Evolutionary conservation across 257 asterid genomes (phyloP).

Genomic region (Fraxinus excelsior): DNA sequence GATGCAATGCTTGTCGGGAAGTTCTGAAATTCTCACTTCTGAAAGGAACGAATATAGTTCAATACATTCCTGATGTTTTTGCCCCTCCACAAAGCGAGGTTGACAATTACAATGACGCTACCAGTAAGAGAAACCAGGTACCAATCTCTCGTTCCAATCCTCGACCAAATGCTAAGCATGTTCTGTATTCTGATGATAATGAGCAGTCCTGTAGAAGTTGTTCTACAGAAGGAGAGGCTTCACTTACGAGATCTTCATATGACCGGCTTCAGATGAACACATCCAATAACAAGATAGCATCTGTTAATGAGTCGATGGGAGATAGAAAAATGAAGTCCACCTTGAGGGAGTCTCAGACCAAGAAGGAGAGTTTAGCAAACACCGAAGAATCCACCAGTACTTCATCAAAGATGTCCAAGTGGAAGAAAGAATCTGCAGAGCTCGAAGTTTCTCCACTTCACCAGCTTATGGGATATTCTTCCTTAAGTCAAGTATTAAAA

Average conservation of each 20-base stretch:
- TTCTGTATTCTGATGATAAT: slow-evolving; percentile 58
- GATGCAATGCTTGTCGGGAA: slow-evolving; percentile 63
- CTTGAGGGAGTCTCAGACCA: slow-evolving; percentile 24
- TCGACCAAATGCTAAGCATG: slow-evolving; percentile 37
- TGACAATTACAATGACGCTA: slow-evolving; percentile 29
- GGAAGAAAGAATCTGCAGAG: slow-evolving; percentile 47
- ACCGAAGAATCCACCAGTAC: slow-evolving; percentile 39
- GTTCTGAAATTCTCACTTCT: slow-evolving; percentile 61
- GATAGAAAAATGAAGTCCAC: slow-evolving; percentile 61
- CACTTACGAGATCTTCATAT: slow-evolving; percentile 23
- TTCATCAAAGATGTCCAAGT: slow-evolving; percentile 34
- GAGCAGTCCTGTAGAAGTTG: slow-evolving; percentile 46
- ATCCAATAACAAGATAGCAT: slow-evolving; percentile 33
- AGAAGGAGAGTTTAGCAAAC: slow-evolving; percentile 18
- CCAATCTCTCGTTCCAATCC: slow-evolving; percentile 32
- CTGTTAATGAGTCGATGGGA: slow-evolving; percentile 29
- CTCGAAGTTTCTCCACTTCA: slow-evolving; percentile 74
- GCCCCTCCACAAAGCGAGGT: slow-evolving; percentile 70
- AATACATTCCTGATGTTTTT: slow-evolving; percentile 36
- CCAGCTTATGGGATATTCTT: slow-evolving; percentile 81
- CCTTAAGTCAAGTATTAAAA: slow-evolving; percentile 64
- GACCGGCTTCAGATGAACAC: slow-evolving; percentile 26
- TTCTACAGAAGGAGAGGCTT: slow-evolving; percentile 50
- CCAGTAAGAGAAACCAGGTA: slow-evolving; percentile 28
- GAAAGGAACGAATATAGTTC: slow-evolving; percentile 55